phyloP scores from a whole-genome alignment of 495 filamentous ascomycete genomes.

The Aspergillus ostianus region DNA sequence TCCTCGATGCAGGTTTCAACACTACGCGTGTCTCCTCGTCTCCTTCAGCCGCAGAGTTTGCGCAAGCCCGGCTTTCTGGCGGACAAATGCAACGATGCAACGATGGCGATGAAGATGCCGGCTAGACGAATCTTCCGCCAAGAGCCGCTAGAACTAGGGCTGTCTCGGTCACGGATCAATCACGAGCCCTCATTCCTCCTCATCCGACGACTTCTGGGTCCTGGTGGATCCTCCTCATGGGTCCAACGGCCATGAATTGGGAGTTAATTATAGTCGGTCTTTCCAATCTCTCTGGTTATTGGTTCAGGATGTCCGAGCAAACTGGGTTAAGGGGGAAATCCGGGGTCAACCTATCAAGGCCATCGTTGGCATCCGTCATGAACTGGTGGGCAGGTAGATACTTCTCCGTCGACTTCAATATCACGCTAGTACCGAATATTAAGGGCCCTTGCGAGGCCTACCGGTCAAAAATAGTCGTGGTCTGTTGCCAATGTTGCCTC shows the following conservation, averaged over 20 bases:
- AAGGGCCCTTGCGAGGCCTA: neutral
- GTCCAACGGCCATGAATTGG: too few relatives aligned
- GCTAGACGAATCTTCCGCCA: neutral
- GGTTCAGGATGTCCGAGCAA: neutral
- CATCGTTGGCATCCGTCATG: neutral
- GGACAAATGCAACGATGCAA: too few relatives aligned
- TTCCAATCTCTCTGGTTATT: neutral
- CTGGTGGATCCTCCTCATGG: neutral
- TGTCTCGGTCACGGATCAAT: neutral
- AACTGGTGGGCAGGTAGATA: too few relatives aligned
- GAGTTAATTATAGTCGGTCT: neutral
- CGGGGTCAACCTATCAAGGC: neutral
- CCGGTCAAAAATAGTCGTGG: neutral
- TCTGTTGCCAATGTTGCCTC: neutral
- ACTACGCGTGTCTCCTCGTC: neutral
- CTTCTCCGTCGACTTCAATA: neutral
- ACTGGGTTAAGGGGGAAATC: neutral
- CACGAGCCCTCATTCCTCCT: neutral
- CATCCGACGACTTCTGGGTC: too few relatives aligned
- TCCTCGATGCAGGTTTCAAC: neutral
- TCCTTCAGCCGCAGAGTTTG: neutral
- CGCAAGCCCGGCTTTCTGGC: neutral
- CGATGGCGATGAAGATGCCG: neutral
- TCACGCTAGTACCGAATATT: neutral
- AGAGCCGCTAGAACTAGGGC: neutral